phyloP scores from a whole-genome alignment of 208 protist species.

The Leishmania guyanensis region DNA sequence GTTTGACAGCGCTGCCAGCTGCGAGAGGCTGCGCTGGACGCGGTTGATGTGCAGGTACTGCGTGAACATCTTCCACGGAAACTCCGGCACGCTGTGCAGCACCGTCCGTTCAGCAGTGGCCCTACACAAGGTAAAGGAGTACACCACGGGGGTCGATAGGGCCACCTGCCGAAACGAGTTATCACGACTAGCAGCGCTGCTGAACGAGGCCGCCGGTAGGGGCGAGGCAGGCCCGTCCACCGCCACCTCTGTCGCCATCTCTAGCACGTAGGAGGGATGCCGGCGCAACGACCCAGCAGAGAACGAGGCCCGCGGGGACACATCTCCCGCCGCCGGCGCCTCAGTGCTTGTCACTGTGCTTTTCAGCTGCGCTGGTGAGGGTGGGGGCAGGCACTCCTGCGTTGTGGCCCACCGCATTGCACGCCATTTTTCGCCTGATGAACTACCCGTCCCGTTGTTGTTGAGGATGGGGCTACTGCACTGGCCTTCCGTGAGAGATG shows the following conservation, averaged over 20 bases:
- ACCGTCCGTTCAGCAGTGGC: slow-evolving; percentile 31
- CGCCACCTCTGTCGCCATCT: slow-evolving; percentile 3
- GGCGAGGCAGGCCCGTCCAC: not conserved
- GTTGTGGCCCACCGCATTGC: not conserved
- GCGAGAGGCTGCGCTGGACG: slow-evolving; percentile 23
- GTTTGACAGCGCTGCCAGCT: slow-evolving; percentile 11
- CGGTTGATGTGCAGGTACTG: slow-evolving; percentile 36
- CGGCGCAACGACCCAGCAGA: slow-evolving; percentile 3
- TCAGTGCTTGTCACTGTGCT: not conserved
- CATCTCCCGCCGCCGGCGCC: not conserved
- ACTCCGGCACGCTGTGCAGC: slow-evolving; percentile 4
- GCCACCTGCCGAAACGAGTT: not conserved
- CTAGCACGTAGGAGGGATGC: slow-evolving; percentile 10
- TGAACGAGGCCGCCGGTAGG: not conserved
- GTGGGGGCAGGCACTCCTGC: slow-evolving; percentile 22
- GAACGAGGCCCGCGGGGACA: not conserved
- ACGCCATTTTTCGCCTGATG: not conserved
- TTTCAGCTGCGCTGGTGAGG: slow-evolving; percentile 24
- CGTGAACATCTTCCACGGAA: slow-evolving; percentile 28
- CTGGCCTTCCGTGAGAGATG: not conserved
- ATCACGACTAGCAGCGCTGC: not conserved
- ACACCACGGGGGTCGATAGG: not conserved
- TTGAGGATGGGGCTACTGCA: not conserved
- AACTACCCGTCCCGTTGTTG: not conserved
- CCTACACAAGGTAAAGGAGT: slow-evolving; percentile 24